Conservation (phyloP, 495 filamentous ascomycete species). For the Massariosphaeria phaeospora region DNA sequence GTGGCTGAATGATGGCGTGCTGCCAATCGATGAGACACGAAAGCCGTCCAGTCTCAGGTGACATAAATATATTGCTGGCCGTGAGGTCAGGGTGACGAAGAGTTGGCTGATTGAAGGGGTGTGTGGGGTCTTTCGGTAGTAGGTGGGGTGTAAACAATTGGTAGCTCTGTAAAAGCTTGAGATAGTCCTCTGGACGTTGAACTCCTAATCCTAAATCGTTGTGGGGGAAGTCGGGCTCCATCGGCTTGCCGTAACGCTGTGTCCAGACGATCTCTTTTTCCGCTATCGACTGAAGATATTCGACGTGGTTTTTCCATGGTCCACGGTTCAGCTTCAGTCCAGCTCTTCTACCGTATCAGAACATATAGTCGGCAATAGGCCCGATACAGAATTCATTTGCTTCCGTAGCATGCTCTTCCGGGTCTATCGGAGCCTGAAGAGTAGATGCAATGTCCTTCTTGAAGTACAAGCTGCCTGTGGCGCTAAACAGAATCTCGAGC, state of each 20-base stretch:
- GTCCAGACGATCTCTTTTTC: conserved; percentile 33
- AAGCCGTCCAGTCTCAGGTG: conserved; percentile 34
- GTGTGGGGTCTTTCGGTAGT: conserved; percentile 14
- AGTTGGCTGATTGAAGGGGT: conserved; percentile 22
- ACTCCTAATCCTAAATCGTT: conserved; percentile 32
- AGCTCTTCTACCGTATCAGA: conserved; percentile 39
- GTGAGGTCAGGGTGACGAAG: conserved; percentile 33
- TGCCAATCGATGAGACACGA: conserved; percentile 42
- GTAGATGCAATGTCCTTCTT: conserved; percentile 28
- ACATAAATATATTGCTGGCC: conserved; percentile 37
- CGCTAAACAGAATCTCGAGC: conserved; percentile 33
- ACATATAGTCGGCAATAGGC: conserved; percentile 39
- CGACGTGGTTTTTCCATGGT: conserved; percentile 35
- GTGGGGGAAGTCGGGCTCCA: conserved; percentile 29
- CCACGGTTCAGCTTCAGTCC: conserved; percentile 39
- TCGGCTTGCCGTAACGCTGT: conserved; percentile 26
- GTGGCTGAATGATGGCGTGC: conserved; percentile 36
- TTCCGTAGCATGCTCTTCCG: conserved; percentile 26
- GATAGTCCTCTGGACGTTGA: conserved; percentile 16
- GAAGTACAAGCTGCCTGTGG: conserved; percentile 43
- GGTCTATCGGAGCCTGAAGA: conserved; percentile 17
- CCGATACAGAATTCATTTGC: conserved; percentile 40
- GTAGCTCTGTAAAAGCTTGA: conserved; percentile 35
- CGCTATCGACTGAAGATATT: conserved; percentile 15
- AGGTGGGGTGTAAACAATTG: conserved; percentile 33